phyloP scores from a whole-genome alignment of 2,329 filamentous ascomycete species.

The Aphanoascus verrucosus region DNA sequence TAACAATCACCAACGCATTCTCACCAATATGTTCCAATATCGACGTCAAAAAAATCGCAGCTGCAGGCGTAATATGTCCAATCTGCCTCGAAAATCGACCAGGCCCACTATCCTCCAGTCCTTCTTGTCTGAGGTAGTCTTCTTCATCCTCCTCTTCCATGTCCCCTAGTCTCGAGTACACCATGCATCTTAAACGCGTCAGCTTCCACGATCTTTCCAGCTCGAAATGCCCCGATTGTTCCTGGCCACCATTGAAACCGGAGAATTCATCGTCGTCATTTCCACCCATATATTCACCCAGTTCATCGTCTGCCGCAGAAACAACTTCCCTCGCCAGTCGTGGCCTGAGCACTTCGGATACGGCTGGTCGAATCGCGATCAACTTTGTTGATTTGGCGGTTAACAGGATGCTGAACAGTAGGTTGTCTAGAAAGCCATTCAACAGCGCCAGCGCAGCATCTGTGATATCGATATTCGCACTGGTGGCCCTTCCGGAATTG shows the following conservation, averaged over 20 bases:
- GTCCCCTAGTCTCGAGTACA: constrained; percentile 91
- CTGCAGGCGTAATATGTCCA: constrained; percentile 71
- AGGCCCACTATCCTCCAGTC: constrained; percentile 48
- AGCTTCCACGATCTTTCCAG: constrained; percentile 91
- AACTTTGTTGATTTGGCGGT: constrained; percentile 68
- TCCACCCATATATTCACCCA: constrained; percentile 74
- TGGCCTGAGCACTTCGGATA: constrained; percentile 77
- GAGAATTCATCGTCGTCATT: constrained; percentile 59
- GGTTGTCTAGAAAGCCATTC: constrained; percentile 86
- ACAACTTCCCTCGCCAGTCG: constrained; percentile 80
- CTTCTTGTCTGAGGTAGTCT: constrained; percentile 69
- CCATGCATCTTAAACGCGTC: constrained; percentile 88
- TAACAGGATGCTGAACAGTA: constrained; percentile 82
- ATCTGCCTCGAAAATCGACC: constrained; percentile 45
- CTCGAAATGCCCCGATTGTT: constrained; percentile 59
- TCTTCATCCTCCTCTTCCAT: constrained; percentile 98
- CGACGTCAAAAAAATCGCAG: constrained; percentile 91
- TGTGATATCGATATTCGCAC: constrained; percentile 63
- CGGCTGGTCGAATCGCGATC: constrained; percentile 63
- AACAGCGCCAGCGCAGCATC: constrained; percentile 62
- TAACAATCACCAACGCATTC: constrained; percentile 75
- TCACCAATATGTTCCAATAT: constrained; percentile 92
- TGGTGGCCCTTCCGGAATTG: constrained; percentile 37
- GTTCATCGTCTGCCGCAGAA: constrained; percentile 70
- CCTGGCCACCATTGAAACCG: constrained; percentile 43